Percentiles rank a stretch among this genome's conserved stretches.
phyloP scores from a whole-genome alignment of 495 filamentous ascomycete genomes.

The Podospora anserina region DNA sequence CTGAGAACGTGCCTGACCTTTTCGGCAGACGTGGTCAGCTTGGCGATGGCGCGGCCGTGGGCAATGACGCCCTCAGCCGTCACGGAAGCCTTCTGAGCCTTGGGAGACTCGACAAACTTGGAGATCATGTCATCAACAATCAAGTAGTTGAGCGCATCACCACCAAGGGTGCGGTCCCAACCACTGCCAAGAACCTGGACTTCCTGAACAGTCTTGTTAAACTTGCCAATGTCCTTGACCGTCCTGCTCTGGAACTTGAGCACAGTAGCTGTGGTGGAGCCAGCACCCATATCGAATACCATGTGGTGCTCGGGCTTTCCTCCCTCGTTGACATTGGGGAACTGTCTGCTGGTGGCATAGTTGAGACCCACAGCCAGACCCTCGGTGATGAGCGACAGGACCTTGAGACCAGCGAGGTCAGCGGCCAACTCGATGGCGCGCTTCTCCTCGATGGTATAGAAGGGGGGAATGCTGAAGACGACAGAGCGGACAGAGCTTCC shows the following conservation, averaged over 20 bases:
- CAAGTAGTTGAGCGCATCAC: conserved; percentile 81
- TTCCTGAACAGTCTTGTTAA: conserved; percentile 96
- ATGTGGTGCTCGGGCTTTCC: conserved; percentile 89
- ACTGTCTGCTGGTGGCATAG: conserved; percentile 87
- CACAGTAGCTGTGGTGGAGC: conserved; percentile 92
- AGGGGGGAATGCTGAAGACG: conserved; percentile 89
- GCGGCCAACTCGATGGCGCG: conserved; percentile 77
- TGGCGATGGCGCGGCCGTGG: conserved; percentile 81
- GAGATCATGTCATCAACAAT: conserved; percentile 84
- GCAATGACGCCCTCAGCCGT: conserved; percentile 56
- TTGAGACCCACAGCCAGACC: conserved; percentile 91
- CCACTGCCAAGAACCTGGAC: conserved; percentile 79
- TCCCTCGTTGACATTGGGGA: conserved; percentile 78
- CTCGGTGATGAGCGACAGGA: conserved; percentile 82
- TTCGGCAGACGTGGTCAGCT: conserved; percentile 89
- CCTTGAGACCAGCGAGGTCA: conserved; percentile 79
- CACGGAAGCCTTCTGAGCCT: conserved; percentile 64
- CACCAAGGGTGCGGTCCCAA: conserved; percentile 88
- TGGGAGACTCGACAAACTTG: conserved; percentile 68
- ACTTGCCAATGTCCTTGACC: conserved; percentile 89
- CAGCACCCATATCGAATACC: conserved; percentile 97
- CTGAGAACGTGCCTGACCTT: conserved; percentile 84
- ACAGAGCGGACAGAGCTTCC: conserved; percentile 69
- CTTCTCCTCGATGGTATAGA: conserved; percentile 86
- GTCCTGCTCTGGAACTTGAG: conserved; percentile 82